phyloP scores from a whole-genome alignment of 345 rosid species.

The Bruguiera sexangula region DNA sequence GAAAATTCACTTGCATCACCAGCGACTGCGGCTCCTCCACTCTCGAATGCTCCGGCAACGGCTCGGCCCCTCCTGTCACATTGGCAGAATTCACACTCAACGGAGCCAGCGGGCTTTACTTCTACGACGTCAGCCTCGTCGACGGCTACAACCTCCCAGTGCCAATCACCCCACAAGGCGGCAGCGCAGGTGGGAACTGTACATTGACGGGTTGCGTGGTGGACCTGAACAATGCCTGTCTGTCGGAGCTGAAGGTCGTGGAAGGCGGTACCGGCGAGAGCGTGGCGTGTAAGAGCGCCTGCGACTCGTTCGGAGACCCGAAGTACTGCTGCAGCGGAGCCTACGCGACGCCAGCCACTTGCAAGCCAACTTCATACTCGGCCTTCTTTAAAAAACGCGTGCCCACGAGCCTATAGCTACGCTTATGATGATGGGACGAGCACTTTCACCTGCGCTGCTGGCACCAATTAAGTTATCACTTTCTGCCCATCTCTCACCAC shows the following conservation, averaged over 20 bases:
- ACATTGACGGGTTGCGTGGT: constrained; percentile 45
- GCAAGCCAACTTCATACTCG: constrained; percentile 52
- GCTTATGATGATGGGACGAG: constrained; percentile 64
- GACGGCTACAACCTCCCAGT: constrained; percentile 72
- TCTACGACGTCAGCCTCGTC: constrained; percentile 68
- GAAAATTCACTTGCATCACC: constrained; percentile 56
- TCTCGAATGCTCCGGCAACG: constrained; percentile 47
- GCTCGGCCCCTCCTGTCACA: constrained; percentile 56
- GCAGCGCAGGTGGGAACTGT: constrained; percentile 42
- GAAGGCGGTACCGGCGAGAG: constrained; percentile 12
- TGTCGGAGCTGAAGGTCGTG: constrained; percentile 43
- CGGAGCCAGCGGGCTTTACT: constrained; percentile 47
- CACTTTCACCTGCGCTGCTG: constrained; percentile 48
- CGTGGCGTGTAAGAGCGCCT: constrained; percentile 70
- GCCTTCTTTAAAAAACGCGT: constrained; percentile 52
- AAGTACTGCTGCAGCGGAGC: constrained; percentile 63
- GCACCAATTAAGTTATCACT: constrained; percentile 48
- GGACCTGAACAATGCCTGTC: constrained; percentile 54
- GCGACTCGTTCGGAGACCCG: constrained; percentile 49
- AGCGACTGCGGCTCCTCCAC: constrained; percentile 56
- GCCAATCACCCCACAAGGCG: constrained; percentile 48
- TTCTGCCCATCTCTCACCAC: constrained; percentile 45
- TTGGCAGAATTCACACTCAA: constrained; percentile 57
- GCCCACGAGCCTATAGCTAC: constrained; percentile 62
- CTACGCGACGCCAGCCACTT: constrained; percentile 46